Percentiles rank a stretch among this genome's conserved stretches.
phyloP scores from a whole-genome alignment of 257 asterid genomes.

The Jasminum sambac region DNA sequence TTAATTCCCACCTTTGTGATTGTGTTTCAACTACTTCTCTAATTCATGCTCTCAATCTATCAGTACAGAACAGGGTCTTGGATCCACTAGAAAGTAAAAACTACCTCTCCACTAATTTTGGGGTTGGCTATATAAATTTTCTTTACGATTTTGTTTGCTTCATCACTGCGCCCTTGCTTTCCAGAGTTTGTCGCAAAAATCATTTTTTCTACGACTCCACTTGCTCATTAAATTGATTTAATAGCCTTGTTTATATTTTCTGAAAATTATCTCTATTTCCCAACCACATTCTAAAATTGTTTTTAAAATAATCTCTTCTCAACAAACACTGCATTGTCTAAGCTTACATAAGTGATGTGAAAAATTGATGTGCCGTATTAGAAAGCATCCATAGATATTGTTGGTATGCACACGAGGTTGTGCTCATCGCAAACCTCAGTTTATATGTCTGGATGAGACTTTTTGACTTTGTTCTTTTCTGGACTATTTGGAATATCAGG shows the following conservation, averaged over 20 bases:
- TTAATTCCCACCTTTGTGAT: background rate
- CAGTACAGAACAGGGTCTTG: background rate
- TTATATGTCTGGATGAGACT: background rate
- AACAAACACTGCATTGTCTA: background rate
- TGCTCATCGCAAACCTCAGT: background rate
- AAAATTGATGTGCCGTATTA: background rate
- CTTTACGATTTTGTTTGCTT: background rate
- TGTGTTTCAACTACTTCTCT: no score
- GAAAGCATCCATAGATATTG: background rate
- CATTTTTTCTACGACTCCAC: no score
- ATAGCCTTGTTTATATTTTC: no score
- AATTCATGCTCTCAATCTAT: background rate
- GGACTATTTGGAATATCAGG: slow-evolving; percentile 42
- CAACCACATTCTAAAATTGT: no score
- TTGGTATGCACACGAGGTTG: background rate
- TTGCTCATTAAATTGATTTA: no score
- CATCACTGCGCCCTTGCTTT: background rate
- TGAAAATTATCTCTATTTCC: no score
- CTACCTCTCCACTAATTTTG: background rate
- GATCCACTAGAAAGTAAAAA: background rate
- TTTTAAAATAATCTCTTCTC: no score
- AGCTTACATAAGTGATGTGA: slow-evolving; percentile 9
- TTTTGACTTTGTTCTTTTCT: slow-evolving; percentile 14
- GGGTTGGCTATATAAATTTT: background rate
- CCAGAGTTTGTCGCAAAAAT: no score